Evolutionary conservation across 2,329 filamentous ascomycete species (phyloP).

Genomic region (Aspergillus cejpii): DNA sequence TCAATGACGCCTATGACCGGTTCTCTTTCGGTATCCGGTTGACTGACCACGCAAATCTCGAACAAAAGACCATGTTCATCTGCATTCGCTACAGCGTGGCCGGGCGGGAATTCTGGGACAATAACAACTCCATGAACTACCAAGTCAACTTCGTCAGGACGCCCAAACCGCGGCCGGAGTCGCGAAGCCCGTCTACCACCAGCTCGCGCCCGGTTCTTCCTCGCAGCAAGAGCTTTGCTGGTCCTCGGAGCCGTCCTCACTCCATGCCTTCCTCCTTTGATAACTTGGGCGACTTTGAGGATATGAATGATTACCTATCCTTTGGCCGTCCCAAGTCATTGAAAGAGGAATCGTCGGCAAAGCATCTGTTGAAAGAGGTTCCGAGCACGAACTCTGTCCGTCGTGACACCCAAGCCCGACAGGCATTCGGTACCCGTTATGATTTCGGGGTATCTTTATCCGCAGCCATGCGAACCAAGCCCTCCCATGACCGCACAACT

Average conservation of each 20-base stretch:
- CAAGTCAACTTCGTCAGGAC: slow-evolving; percentile 90
- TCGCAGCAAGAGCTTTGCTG: slow-evolving; percentile 57
- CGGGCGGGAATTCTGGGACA: slow-evolving; percentile 90
- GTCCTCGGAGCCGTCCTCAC: slow-evolving; percentile 47
- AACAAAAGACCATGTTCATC: slow-evolving; percentile 85
- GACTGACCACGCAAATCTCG: slow-evolving; percentile 82
- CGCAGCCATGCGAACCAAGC: slow-evolving; percentile 62
- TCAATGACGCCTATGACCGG: slow-evolving; percentile 65
- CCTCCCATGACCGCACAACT: slow-evolving; percentile 59
- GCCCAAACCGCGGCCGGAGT: slow-evolving; percentile 51
- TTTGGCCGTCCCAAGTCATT: slow-evolving; percentile 58
- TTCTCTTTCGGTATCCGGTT: slow-evolving; percentile 95
- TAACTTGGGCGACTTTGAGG: background rate
- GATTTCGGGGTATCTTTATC: slow-evolving; percentile 90
- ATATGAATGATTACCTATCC: slow-evolving; percentile 48
- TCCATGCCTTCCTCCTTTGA: slow-evolving; percentile 62
- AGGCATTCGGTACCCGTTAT: slow-evolving; percentile 86
- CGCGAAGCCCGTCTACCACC: slow-evolving; percentile 45
- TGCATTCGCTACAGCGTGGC: slow-evolving; percentile 83
- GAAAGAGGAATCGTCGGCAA: slow-evolving; percentile 61
- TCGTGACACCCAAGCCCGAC: slow-evolving; percentile 48
- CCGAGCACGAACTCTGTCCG: slow-evolving; percentile 52
- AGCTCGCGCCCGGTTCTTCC: slow-evolving; percentile 54
- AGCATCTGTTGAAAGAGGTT: slow-evolving; percentile 64
- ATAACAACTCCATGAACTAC: slow-evolving; percentile 80